Evolutionary conservation across 345 rosid species (phyloP).

Genomic region (Salix koriyanagi): DNA sequence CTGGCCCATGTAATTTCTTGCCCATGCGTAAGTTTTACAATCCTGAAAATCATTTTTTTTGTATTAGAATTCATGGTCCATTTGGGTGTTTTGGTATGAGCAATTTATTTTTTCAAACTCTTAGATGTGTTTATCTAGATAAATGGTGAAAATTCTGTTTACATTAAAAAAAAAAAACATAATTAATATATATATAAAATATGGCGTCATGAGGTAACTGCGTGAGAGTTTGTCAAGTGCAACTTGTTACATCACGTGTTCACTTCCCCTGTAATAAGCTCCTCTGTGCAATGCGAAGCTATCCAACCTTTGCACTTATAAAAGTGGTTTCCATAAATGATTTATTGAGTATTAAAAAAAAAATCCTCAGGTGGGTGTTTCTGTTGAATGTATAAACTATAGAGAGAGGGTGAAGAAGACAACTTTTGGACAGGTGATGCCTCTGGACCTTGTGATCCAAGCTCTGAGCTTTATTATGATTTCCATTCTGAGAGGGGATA

Average conservation of each 20-base stretch:
- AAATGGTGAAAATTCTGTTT: too few species aligned
- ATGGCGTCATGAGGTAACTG: conserved; percentile 68
- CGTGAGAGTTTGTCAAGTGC: conserved; percentile 2
- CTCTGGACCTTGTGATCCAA: conserved; percentile 97
- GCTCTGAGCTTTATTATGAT: conserved; percentile 94
- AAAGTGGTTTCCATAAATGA: background rate
- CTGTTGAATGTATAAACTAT: conserved; percentile 53
- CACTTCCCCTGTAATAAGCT: background rate
- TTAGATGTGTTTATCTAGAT: too few species aligned
- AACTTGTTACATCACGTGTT: background rate
- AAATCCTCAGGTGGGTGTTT: conserved; percentile 61
- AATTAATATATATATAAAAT: conserved; percentile 21
- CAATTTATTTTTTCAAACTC: background rate
- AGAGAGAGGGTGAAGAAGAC: conserved; percentile 88
- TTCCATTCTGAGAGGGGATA: conserved; percentile 80
- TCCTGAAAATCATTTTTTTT: background rate
- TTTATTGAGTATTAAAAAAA: background rate
- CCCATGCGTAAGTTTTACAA: background rate
- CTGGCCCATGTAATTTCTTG: background rate
- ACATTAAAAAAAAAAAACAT: too few species aligned
- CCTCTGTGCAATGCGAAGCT: background rate
- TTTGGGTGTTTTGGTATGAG: background rate
- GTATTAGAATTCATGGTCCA: background rate
- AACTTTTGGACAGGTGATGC: conserved; percentile 94
- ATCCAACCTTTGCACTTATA: background rate